phyloP scores from a whole-genome alignment of 345 rosid genomes.

The Citrus sinensis region DNA sequence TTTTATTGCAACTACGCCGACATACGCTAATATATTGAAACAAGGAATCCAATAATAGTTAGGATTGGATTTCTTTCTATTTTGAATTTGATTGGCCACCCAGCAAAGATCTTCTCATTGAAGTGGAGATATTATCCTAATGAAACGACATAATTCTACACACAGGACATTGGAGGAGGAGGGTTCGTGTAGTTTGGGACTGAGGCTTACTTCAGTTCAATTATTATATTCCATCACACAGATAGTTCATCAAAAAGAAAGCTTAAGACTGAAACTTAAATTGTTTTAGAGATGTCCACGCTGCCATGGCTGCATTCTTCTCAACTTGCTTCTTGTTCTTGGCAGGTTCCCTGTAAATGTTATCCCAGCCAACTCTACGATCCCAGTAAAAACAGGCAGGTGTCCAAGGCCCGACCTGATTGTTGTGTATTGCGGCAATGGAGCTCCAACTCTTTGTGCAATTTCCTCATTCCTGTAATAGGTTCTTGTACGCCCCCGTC shows the following conservation, averaged over 20 bases:
- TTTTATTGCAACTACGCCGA: too few species aligned
- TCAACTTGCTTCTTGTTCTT: slow-evolving; percentile 98
- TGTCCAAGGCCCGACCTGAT: slow-evolving; percentile 95
- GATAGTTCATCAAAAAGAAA: background rate
- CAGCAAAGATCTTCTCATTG: too few species aligned
- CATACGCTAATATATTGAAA: too few species aligned
- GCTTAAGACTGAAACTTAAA: slow-evolving; percentile 44
- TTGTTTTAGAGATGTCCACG: slow-evolving; percentile 92
- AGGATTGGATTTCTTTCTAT: too few species aligned
- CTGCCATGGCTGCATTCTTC: slow-evolving; percentile 98
- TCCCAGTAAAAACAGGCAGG: slow-evolving; percentile 95
- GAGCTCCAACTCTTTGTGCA: slow-evolving; percentile 94
- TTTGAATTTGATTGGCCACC: too few species aligned
- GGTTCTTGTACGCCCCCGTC: slow-evolving; percentile 97
- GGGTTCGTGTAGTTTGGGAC: background rate
- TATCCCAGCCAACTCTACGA: slow-evolving; percentile 88
- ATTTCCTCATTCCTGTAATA: slow-evolving; percentile 68
- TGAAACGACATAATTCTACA: background rate
- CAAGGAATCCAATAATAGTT: background rate
- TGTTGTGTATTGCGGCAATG: slow-evolving; percentile 85
- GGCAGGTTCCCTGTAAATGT: slow-evolving; percentile 90
- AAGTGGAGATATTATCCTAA: too few species aligned
- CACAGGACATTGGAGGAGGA: background rate
- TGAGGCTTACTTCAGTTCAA: background rate
- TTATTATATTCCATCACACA: background rate